These are phyloP conservation scores for Ampelomyces quisqualis DNA, from an alignment of 2,329 filamentous ascomycete genomes.

Conservation along the genomic window DNA sequence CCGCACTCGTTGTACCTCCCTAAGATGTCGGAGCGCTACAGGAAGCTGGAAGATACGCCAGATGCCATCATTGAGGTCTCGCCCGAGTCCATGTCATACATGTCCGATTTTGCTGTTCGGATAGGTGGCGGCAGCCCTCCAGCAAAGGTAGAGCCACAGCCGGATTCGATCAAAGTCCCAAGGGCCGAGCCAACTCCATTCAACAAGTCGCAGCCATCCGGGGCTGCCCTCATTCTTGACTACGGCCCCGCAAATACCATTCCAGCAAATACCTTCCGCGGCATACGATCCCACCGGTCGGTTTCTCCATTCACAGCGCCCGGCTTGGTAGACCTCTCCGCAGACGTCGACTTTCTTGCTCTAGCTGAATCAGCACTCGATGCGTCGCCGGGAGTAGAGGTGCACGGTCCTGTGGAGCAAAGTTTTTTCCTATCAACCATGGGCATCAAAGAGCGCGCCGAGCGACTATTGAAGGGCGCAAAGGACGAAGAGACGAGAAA, in stretches of 20 bases:
- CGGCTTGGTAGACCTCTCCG: slow-evolving; percentile 82
- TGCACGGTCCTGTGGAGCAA: slow-evolving; percentile 89
- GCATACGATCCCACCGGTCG: slow-evolving; percentile 74
- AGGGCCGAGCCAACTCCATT: slow-evolving; percentile 23
- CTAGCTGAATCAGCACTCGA: slow-evolving; percentile 78
- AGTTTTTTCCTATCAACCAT: slow-evolving; percentile 74
- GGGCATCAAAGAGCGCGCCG: slow-evolving; percentile 64
- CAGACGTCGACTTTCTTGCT: slow-evolving; percentile 89
- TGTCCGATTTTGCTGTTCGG: slow-evolving; percentile 75
- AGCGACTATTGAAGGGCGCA: slow-evolving; percentile 29
- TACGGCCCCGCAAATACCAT: slow-evolving; percentile 81
- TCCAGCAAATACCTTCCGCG: slow-evolving; percentile 84
- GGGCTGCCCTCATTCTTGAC: slow-evolving; percentile 92
- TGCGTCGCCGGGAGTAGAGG: slow-evolving; percentile 78
- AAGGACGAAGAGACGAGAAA: slow-evolving; percentile 42
- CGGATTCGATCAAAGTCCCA: slow-evolving; percentile 14
- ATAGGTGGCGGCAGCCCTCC: slow-evolving; percentile 67
- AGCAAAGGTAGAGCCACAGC: slow-evolving; percentile 17
- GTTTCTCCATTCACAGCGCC: slow-evolving; percentile 79
- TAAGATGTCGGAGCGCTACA: slow-evolving; percentile 76
- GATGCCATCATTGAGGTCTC: slow-evolving; percentile 84
- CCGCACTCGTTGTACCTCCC: slow-evolving; percentile 84
- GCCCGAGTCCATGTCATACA: slow-evolving; percentile 80
- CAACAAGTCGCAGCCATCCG: slow-evolving; percentile 65
- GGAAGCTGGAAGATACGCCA: slow-evolving; percentile 65